Evolutionary conservation across 2,329 filamentous ascomycete genomes (phyloP).

Genomic region (Triangularia verruculosa): DNA sequence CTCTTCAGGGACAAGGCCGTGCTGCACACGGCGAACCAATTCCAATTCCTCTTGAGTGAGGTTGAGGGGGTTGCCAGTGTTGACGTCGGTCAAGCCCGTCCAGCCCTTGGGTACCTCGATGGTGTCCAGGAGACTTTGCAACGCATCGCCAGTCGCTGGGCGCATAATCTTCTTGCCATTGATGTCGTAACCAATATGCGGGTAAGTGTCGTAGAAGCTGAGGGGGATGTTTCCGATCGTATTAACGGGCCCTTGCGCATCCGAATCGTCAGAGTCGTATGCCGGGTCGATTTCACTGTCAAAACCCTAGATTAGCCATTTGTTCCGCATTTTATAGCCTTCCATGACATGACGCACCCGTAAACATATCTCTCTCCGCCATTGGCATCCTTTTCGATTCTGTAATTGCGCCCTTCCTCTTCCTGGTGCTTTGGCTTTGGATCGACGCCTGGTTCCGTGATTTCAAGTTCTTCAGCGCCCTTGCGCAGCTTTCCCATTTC

Average conservation of each 20-base stretch:
- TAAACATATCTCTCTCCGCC: conserved; percentile 89
- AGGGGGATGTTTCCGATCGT: conserved; percentile 95
- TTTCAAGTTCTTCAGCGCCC: conserved; percentile 30
- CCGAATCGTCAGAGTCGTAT: conserved; percentile 94
- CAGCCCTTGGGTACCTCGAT: conserved; percentile 97
- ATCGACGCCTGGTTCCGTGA: conserved; percentile 33
- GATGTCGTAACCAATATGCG: conserved; percentile 98
- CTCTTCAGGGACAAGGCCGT: conserved; percentile 82
- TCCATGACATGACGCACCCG: conserved; percentile 38
- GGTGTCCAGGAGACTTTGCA: conserved; percentile 90
- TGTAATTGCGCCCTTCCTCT: conserved; percentile 47
- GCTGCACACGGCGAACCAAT: conserved; percentile 81
- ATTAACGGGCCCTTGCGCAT: conserved; percentile 74
- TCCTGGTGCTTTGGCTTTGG: conserved; percentile 35
- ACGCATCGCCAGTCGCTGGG: conserved; percentile 86
- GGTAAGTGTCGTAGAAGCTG: conserved; percentile 92
- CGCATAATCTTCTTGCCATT: conserved; percentile 98
- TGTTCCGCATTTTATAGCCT: background rate
- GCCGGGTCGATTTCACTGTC: conserved; percentile 76
- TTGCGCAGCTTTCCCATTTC: conserved; percentile 35
- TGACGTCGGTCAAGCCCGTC: conserved; percentile 91
- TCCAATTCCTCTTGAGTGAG: conserved; percentile 75
- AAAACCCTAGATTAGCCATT: conserved; percentile 13
- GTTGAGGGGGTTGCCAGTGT: conserved; percentile 88
- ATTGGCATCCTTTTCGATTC: conserved; percentile 75